Base-by-base conservation (phyloP, 371 early-diverging fungal genomes). In the Mucor piriformis region DNA sequence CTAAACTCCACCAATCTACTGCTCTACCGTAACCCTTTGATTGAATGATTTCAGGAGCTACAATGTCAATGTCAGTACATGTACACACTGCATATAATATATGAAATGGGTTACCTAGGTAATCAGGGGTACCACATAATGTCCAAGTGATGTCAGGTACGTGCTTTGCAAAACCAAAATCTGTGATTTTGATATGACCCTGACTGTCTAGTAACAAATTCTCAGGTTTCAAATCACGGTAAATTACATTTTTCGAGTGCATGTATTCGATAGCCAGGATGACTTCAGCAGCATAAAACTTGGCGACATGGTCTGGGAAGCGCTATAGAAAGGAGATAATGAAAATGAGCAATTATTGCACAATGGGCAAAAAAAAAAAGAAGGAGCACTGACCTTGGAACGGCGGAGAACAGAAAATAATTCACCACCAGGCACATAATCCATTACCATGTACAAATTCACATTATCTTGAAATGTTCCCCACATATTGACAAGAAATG, bases 1-100 rank as follows among this genome's bases (percentile, higher is more conserved):
- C 99, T 32, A 99, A 78, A n/a, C 98, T 94, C 95, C 97, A 99
- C 94, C 96, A 95, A 77, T 99, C 99, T 4, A 95, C 98, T 7
- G 95, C 91, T 72, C 89, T 89, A 29, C 94, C 93, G 71, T 98
- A 96, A 43, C 94, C 97, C 70, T 92, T 90, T 54, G 91, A 89
- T 73, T 92, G 89, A 72, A 99, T 95, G 57, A 98, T 96, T 70
- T 98, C 98, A 6, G 99, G 98, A 7, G 98, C 95, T 71, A 38
- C 32, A 43, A n/a, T 1, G 38, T 13, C 0, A 24, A 29, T 25
- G 29, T 18, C 43, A 16, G 33, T n/a, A 18, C 15, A 43, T 43
- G 7, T 21, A 20, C 23, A 16, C 15, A 43, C 20, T 5, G 20
- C 16, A 25, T 7, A 24, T 8, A 46, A 16, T 21, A 18, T 3